phyloP scores from a whole-genome alignment of 2,329 filamentous ascomycete genomes.

The Colletotrichum horii region DNA sequence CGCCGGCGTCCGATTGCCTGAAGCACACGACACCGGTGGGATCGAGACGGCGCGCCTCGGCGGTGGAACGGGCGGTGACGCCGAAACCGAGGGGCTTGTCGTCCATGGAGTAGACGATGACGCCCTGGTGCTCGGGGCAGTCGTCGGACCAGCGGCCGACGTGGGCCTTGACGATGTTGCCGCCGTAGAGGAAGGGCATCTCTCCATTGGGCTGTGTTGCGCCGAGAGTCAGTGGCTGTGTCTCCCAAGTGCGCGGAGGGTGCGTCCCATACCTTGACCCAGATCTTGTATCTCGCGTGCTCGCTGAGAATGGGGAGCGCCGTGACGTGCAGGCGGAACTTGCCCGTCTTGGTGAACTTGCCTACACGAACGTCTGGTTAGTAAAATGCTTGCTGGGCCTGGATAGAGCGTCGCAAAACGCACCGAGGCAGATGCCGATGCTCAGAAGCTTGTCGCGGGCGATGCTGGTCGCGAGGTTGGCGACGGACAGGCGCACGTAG shows the following conservation, averaged over 20 bases:
- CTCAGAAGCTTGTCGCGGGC: constrained; percentile 82
- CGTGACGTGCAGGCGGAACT: constrained; percentile 94
- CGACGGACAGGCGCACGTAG: constrained; percentile 88
- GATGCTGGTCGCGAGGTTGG: constrained; percentile 89
- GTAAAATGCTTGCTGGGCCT: neutral
- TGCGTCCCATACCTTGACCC: constrained; percentile 67
- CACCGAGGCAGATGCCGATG: constrained; percentile 83
- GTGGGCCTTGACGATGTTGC: constrained; percentile 75
- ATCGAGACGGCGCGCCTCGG: constrained; percentile 82
- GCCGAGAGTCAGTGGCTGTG: neutral
- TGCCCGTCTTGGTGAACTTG: constrained; percentile 96
- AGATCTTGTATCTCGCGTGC: constrained; percentile 95
- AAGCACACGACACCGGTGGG: constrained; percentile 91
- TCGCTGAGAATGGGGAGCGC: constrained; percentile 85
- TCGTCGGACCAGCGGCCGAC: constrained; percentile 88
- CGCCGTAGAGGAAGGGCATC: constrained; percentile 96
- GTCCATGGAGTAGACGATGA: constrained; percentile 89
- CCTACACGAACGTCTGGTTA: constrained; percentile 48
- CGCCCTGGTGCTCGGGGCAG: constrained; percentile 89
- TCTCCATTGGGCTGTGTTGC: constrained; percentile 76
- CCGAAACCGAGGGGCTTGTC: constrained; percentile 95
- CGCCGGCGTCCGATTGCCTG: constrained; percentile 90
- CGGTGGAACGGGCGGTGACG: constrained; percentile 85
- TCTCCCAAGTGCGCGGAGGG: too few relatives aligned
- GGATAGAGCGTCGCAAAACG: neutral